These are phyloP conservation scores for Lablab purpureus DNA, from an alignment of 306 rosid genomes.

Conservation along the genomic window DNA sequence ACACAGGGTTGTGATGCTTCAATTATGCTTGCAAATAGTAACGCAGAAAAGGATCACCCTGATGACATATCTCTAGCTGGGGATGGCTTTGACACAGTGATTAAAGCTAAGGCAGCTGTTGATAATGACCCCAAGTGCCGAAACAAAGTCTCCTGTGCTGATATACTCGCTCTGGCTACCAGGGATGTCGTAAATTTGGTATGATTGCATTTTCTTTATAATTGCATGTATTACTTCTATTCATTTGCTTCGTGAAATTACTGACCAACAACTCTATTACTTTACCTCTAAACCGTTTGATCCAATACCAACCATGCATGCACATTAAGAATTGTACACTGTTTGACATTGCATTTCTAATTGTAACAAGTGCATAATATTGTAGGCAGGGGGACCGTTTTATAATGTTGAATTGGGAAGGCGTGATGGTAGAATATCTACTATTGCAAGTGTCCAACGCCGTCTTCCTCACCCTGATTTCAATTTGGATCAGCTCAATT, in stretches of 20 bases:
- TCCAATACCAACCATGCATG: neutral
- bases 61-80: conserved; percentile 84
- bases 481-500: conserved; percentile 60
- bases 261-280: neutral
- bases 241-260: neutral
- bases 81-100: conserved; percentile 90
- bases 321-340: neutral
- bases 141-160: conserved; percentile 92
- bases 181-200: conserved; percentile 86
- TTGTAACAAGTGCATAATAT: conserved; percentile 7
- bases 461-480: conserved; percentile 74
- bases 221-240: neutral
- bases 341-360: neutral
- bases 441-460: conserved; percentile 58
- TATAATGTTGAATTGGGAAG: conserved; percentile 88
- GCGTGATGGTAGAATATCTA: conserved; percentile 76
- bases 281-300: neutral
- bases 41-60: conserved; percentile 77
- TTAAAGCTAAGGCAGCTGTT: conserved; percentile 84
- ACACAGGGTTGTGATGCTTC: conserved; percentile 95
- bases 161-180: conserved; percentile 85
- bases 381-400: conserved; percentile 84
- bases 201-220: conserved; percentile 20
- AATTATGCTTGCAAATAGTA: conserved; percentile 54
- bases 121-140: conserved; percentile 63